Evolutionary conservation across 257 asterid species (phyloP).

Genomic region (Striga asiatica): DNA sequence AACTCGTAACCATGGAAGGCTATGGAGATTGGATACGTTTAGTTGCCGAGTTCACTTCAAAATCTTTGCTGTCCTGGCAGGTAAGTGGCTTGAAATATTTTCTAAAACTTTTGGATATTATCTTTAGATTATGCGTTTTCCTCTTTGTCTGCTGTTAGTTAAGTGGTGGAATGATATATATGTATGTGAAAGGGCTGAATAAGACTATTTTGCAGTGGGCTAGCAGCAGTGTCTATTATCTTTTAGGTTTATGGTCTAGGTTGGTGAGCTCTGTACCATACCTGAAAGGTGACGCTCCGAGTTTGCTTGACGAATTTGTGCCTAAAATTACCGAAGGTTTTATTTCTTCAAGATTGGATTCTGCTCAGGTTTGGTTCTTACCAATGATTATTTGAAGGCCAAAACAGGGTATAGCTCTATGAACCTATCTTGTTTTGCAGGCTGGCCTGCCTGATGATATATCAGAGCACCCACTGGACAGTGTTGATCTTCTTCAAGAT

Average conservation of each 20-base stretch:
- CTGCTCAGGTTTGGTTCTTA: conserved; percentile 63
- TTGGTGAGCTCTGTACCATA: conserved; percentile 92
- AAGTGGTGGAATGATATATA: conserved; percentile 5
- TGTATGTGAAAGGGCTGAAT: conserved; percentile 4
- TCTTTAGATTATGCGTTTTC: conserved; percentile 12
- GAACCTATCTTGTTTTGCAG: conserved; percentile 29
- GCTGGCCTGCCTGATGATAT: conserved; percentile 64
- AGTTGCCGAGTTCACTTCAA: conserved; percentile 89
- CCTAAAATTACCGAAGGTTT: conserved; percentile 90
- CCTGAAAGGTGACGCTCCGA: conserved; percentile 91
- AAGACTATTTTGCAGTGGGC: conserved; percentile 69
- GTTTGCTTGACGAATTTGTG: conserved; percentile 94
- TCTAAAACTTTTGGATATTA: conserved; percentile 8
- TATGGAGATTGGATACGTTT: conserved; percentile 95
- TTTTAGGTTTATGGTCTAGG: conserved; percentile 97
- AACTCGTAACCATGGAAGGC: conserved; percentile 92
- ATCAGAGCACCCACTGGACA: conserved; percentile 90
- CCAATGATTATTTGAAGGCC: conserved; percentile 1
- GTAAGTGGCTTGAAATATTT: conserved; percentile 21
- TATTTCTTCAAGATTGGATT: conserved; percentile 88
- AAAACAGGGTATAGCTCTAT: background rate
- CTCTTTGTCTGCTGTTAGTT: conserved; percentile 9
- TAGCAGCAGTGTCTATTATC: conserved; percentile 95
- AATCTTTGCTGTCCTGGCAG: conserved; percentile 97
- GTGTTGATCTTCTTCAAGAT: conserved; percentile 96